Conservation (phyloP, 495 filamentous ascomycete genomes). For the Aspergillus sparsus region DNA sequence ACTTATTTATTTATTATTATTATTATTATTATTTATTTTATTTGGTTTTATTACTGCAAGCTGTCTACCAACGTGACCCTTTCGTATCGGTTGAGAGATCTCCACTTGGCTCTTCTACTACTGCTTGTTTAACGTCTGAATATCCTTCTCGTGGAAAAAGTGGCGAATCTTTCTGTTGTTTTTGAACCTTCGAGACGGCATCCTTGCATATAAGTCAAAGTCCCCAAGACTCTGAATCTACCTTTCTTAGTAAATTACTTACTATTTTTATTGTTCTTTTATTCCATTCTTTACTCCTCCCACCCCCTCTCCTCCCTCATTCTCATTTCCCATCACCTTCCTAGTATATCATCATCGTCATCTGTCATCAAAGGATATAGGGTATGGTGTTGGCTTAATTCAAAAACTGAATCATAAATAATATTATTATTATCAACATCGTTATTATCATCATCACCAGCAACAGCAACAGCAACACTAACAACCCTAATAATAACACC, state of each 20-base stretch:
- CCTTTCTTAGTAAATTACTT: conserved; percentile 17
- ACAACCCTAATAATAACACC: not conserved
- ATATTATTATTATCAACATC: not conserved
- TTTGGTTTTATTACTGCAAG: conserved; percentile 11
- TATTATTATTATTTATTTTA: conserved; percentile 10
- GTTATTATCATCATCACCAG: too few relatives aligned
- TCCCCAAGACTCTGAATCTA: conserved; percentile 11
- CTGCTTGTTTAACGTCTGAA: conserved; percentile 11
- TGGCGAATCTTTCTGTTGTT: conserved; percentile 17
- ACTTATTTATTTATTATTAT: not conserved
- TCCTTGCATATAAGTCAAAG: conserved; percentile 22
- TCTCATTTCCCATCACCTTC: not conserved
- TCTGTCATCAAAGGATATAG: not conserved
- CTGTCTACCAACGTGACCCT: conserved; percentile 25
- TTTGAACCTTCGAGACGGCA: conserved; percentile 16
- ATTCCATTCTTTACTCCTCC: conserved; percentile 1
- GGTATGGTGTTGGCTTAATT: not conserved
- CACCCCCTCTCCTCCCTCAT: conserved; percentile 3
- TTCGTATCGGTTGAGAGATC: conserved; percentile 16
- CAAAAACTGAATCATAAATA: not conserved
- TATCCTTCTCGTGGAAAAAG: conserved; percentile 19
- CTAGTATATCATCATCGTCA: not conserved
- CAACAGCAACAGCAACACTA: not conserved
- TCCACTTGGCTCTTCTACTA: conserved; percentile 15
- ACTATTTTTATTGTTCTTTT: conserved; percentile 21